Conservation (phyloP, 2,329 filamentous ascomycete genomes). For the Monosporascus cannonballus region DNA sequence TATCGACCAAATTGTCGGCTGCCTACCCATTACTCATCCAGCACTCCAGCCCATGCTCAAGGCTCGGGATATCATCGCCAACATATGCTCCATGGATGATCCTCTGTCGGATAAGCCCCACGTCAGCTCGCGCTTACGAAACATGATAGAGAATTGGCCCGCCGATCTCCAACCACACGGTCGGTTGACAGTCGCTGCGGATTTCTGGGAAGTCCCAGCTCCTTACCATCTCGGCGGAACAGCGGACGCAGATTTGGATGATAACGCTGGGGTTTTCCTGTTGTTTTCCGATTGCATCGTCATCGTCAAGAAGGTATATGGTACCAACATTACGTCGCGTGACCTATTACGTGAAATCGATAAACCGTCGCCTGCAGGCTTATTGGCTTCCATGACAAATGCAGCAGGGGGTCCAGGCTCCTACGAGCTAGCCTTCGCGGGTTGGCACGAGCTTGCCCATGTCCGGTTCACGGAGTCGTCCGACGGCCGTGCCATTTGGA, state of each 20-base stretch:
- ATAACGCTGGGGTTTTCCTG: constrained; percentile 65
- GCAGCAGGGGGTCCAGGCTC: constrained; percentile 53
- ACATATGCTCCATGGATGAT: constrained; percentile 90
- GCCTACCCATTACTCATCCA: constrained; percentile 78
- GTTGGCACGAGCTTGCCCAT: constrained; percentile 63
- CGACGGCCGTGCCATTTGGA: constrained; percentile 60
- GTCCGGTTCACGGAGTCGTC: constrained; percentile 67
- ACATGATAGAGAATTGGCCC: constrained; percentile 75
- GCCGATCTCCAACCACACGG: constrained; percentile 64
- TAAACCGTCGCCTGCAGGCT: constrained; percentile 61
- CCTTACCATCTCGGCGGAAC: constrained; percentile 53
- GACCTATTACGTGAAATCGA: constrained; percentile 81
- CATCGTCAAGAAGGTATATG: constrained; percentile 64
- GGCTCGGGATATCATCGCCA: constrained; percentile 87
- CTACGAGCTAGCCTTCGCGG: constrained; percentile 70
- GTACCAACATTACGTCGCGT: constrained; percentile 61
- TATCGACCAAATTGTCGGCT: constrained; percentile 90
- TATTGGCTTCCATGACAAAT: constrained; percentile 59
- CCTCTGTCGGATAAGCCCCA: constrained; percentile 64
- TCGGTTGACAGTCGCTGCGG: constrained; percentile 73
- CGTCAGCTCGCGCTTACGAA: constrained; percentile 65
- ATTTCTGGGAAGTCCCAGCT: constrained; percentile 69
- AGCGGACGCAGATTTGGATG: constrained; percentile 33
- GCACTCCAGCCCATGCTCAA: constrained; percentile 78
- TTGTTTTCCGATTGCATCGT: constrained; percentile 80